Percentiles rank a stretch among this genome's conserved stretches.
phyloP scores from a whole-genome alignment of 2,329 filamentous ascomycete species.

The Thielaviopsis euricoi region DNA sequence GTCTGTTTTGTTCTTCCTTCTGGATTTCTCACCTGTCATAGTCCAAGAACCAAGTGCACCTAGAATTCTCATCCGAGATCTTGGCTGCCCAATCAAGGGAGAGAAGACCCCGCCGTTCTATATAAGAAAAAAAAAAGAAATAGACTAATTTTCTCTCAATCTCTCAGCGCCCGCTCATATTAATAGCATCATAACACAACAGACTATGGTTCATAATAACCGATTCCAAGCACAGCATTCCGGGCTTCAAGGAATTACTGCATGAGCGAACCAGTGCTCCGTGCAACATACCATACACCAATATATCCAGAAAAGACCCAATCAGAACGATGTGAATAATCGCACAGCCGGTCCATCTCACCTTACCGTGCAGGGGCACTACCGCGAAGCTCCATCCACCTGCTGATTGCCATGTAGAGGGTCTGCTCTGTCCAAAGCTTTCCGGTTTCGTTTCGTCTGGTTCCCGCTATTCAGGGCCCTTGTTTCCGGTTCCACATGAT shows the following conservation, averaged over 20 bases:
- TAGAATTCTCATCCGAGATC: not conserved
- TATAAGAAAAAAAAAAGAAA: too few relatives aligned
- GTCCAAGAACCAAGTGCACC: not conserved
- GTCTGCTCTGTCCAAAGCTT: not conserved
- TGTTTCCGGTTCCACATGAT: not conserved
- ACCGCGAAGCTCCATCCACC: not conserved
- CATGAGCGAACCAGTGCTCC: not conserved
- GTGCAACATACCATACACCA: not conserved
- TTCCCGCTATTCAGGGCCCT: not conserved
- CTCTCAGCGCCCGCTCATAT: too few relatives aligned
- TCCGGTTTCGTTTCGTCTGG: not conserved
- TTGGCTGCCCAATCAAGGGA: not conserved
- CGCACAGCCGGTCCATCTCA: not conserved
- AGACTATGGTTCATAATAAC: not conserved
- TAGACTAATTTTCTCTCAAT: too few relatives aligned
- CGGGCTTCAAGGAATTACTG: not conserved
- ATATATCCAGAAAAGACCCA: not conserved
- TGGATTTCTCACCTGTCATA: not conserved
- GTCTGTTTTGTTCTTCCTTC: not conserved
- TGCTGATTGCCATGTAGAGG: not conserved
- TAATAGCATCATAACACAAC: too few relatives aligned
- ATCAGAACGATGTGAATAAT: not conserved
- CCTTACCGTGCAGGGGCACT: not conserved
- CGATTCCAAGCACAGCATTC: not conserved
- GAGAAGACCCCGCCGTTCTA: not conserved